These are phyloP conservation scores for Epichloe aotearoae DNA, from an alignment of 2,329 filamentous ascomycete species.

Conservation along the genomic window DNA sequence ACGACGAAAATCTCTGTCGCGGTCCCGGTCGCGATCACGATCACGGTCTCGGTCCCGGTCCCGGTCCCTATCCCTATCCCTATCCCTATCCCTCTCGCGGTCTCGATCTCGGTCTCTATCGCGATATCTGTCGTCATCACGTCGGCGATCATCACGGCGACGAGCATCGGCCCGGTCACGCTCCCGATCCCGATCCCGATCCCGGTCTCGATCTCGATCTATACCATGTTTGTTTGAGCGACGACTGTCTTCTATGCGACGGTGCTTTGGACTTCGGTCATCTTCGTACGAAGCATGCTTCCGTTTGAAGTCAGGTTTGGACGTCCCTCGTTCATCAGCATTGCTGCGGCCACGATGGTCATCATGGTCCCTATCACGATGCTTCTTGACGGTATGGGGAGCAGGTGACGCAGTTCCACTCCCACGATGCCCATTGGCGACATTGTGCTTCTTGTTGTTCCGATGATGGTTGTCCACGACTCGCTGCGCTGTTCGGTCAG, in stretches of 20 bases:
- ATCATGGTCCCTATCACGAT: conserved; percentile 36
- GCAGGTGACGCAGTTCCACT: conserved; percentile 60
- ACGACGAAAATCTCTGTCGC: conserved; percentile 11
- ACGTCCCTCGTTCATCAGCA: conserved; percentile 36
- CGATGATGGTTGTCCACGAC: conserved; percentile 87
- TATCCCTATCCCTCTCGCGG: neutral
- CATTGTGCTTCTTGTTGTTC: conserved; percentile 67
- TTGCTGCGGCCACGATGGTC: conserved; percentile 38
- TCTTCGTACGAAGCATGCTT: conserved; percentile 43
- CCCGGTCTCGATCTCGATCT: conserved; percentile 19
- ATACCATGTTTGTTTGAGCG: conserved; percentile 24
- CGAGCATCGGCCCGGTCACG: conserved; percentile 6
- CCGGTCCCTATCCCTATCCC: conserved; percentile 5
- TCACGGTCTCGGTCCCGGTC: neutral
- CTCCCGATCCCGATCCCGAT: conserved; percentile 7
- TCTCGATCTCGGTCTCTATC: conserved; percentile 12
- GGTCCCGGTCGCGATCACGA: conserved; percentile 11
- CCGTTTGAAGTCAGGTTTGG: conserved; percentile 43
- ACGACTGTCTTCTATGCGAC: conserved; percentile 27
- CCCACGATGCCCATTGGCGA: conserved; percentile 47
- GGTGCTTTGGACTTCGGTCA: conserved; percentile 28
- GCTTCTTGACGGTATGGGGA: conserved; percentile 33
- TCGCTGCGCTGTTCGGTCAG: conserved; percentile 61
- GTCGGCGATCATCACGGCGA: conserved; percentile 7
- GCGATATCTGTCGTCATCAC: conserved; percentile 11